A percentile compares a stretch with the other conserved stretches of the same genome.
These are phyloP conservation scores for Irpex sp. DNA, from an alignment of 1,284 basidiomycete genomes.

Conservation along the genomic window DNA sequence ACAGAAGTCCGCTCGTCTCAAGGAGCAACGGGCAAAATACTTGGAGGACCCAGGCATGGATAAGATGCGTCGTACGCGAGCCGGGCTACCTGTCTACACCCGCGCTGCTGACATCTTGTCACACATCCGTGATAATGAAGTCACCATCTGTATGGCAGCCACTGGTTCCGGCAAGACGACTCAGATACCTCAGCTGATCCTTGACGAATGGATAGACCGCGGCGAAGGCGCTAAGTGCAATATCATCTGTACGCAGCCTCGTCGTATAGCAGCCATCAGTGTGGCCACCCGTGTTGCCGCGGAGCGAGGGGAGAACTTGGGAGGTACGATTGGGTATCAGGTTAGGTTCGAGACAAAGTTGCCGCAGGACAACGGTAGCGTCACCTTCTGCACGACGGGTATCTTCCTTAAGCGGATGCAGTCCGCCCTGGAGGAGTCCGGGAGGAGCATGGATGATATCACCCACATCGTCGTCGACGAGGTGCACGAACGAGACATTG, in stretches of 20 bases:
- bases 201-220: constrained; percentile 80
- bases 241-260: constrained; percentile 91
- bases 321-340: constrained; percentile 84
- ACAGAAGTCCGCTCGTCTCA: constrained; percentile 61
- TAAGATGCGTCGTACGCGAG: constrained; percentile 67
- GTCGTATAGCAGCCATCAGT: constrained; percentile 89
- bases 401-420: constrained; percentile 90
- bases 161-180: constrained; percentile 98
- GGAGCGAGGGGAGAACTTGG: constrained; percentile 79
- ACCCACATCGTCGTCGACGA: constrained; percentile 96
- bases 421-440: constrained; percentile 54
- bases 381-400: constrained; percentile 95
- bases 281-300: constrained; percentile 91
- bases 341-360: constrained; percentile 87
- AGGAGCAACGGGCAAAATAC: constrained; percentile 57
- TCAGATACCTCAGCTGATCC: constrained; percentile 90
- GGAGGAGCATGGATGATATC: constrained; percentile 69
- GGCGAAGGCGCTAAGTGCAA: constrained; percentile 87
- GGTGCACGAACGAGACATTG: constrained; percentile 94
- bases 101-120: constrained; percentile 63
- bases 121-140: constrained; percentile 77
- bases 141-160: constrained; percentile 92
- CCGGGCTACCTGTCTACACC: constrained; percentile 71
- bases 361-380: constrained; percentile 80
- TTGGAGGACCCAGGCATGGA: constrained; percentile 59